Evolutionary conservation across 2,329 filamentous ascomycete genomes (phyloP).

Genomic region (Pyrenophora seminiperda): DNA sequence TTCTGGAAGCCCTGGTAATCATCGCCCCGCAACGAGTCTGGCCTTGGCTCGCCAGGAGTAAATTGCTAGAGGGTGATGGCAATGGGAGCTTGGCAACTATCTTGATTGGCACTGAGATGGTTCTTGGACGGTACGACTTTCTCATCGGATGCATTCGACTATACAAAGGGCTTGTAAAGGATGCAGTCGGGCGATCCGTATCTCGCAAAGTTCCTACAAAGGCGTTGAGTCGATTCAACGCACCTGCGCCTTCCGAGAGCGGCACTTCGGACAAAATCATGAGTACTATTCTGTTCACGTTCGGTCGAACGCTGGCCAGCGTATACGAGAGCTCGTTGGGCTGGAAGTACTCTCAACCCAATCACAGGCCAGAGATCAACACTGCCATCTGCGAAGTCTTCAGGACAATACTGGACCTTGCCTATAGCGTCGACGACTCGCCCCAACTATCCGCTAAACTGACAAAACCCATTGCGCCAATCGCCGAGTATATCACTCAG

Average conservation of each 20-base stretch:
- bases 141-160: slow-evolving; percentile 74
- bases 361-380: slow-evolving; percentile 72
- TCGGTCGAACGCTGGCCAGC: slow-evolving; percentile 77
- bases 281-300: slow-evolving; percentile 70
- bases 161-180: slow-evolving; percentile 76
- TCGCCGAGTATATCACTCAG: slow-evolving; percentile 76
- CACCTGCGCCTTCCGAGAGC: slow-evolving; percentile 61
- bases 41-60: slow-evolving; percentile 84
- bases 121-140: slow-evolving; percentile 76
- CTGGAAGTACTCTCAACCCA: slow-evolving; percentile 77
- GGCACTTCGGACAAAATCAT: slow-evolving; percentile 80
- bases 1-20: slow-evolving; percentile 73
- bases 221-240: slow-evolving; percentile 55
- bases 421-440: slow-evolving; percentile 74
- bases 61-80: slow-evolving; percentile 76
- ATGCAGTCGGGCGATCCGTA: slow-evolving; percentile 71
- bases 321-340: slow-evolving; percentile 83
- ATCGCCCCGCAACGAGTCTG: slow-evolving; percentile 83
- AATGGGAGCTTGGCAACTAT: slow-evolving; percentile 77
- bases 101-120: slow-evolving; percentile 80
- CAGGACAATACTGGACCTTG: slow-evolving; percentile 71
- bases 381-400: slow-evolving; percentile 71
- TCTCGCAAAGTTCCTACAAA: slow-evolving; percentile 65
- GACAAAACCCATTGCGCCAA: slow-evolving; percentile 69
- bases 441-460: slow-evolving; percentile 56